phyloP scores from a whole-genome alignment of 805 yeast species.

The Pachysolen tannophilus region DNA sequence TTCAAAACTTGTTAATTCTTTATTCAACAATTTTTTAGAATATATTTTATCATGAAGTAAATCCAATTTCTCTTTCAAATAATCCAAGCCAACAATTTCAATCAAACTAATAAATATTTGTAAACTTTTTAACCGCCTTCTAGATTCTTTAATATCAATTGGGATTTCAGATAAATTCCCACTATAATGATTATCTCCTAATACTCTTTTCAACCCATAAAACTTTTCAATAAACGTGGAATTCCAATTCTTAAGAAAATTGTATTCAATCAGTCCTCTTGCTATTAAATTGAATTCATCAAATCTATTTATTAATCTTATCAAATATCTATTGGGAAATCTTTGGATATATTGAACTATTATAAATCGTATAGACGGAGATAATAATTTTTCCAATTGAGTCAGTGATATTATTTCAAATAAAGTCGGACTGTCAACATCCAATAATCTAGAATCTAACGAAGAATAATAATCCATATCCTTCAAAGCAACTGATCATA shows the following conservation, averaged over 20 bases:
- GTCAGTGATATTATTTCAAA: slow-evolving; percentile 81
- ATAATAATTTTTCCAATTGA: slow-evolving; percentile 67
- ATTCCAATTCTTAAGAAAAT: slow-evolving; percentile 65
- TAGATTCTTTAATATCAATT: slow-evolving; percentile 8
- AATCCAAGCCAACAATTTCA: slow-evolving; percentile 59
- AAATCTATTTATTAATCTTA: slow-evolving; percentile 55
- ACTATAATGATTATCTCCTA: slow-evolving; percentile 21
- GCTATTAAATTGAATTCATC: slow-evolving; percentile 66
- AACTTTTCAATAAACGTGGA: slow-evolving; percentile 87
- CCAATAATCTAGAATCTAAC: slow-evolving; percentile 68
- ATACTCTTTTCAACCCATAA: slow-evolving; percentile 81
- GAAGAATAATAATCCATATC: slow-evolving; percentile 81
- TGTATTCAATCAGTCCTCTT: slow-evolving; percentile 62
- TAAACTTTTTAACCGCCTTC: slow-evolving; percentile 39
- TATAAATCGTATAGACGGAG: slow-evolving; percentile 77
- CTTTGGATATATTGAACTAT: slow-evolving; percentile 73
- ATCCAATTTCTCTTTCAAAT: slow-evolving; percentile 61
- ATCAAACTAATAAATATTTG: slow-evolving; percentile 52
- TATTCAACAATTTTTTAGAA: slow-evolving; percentile 50
- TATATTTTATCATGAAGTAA: slow-evolving; percentile 52
- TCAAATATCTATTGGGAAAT: slow-evolving; percentile 59
- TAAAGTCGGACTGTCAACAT: slow-evolving; percentile 72
- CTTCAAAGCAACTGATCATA: too few relatives aligned
- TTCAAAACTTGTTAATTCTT: slow-evolving; percentile 23
- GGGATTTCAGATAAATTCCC: background rate